Evolutionary conservation across 108 stramenopile species (phyloP).

Genomic region (Hondaea fermentalgiana): DNA sequence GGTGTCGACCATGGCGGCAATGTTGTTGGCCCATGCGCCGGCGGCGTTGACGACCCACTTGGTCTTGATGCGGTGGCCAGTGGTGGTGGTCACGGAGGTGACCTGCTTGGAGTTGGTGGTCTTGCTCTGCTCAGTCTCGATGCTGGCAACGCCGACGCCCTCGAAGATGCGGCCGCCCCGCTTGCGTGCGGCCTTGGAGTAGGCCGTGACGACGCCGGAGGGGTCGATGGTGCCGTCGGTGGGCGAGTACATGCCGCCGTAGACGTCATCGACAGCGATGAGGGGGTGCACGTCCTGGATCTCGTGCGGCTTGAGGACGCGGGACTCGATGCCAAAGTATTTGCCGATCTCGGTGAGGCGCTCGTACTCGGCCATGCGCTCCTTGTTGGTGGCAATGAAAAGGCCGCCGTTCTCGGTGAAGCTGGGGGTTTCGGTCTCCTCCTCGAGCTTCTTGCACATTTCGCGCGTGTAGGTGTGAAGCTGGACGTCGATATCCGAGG

Average conservation of each 20-base stretch:
- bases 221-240: constrained; percentile 33
- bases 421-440: constrained; percentile 13
- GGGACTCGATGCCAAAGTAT: constrained; percentile 27
- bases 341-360: constrained; percentile 23
- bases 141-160: background rate
- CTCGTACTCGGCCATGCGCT: constrained; percentile 31
- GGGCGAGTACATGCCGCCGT: constrained; percentile 28
- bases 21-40: constrained; percentile 8
- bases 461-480: constrained; percentile 21
- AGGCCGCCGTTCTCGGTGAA: constrained; percentile 21
- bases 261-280: constrained; percentile 16
- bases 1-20: background rate
- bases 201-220: background rate
- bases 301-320: constrained; percentile 14
- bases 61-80: constrained; percentile 14
- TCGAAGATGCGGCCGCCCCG: background rate
- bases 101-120: background rate
- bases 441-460: constrained; percentile 24
- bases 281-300: constrained; percentile 26
- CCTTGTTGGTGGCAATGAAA: constrained; percentile 25
- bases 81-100: constrained; percentile 11
- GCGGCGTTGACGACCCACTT: constrained; percentile 10
- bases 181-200: constrained; percentile 1
- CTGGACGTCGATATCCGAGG: constrained; percentile 15
- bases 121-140: background rate